phyloP scores from a whole-genome alignment of 345 rosid species.

The Euphorbia tirucalli region DNA sequence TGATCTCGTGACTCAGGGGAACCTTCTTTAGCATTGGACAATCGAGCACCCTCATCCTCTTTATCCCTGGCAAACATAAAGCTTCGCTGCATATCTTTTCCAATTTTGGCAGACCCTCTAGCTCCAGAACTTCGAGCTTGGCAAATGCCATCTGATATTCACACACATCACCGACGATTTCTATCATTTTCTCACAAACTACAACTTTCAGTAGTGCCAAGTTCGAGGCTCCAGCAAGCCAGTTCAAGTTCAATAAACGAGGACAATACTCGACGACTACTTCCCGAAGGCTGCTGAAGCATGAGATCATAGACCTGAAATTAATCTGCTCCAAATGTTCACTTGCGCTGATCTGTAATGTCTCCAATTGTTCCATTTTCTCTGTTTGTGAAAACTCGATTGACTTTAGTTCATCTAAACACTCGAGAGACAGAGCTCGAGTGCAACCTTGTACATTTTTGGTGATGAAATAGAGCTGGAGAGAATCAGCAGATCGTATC shows the following conservation, averaged over 20 bases:
- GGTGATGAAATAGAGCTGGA: background rate
- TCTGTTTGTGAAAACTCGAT: background rate
- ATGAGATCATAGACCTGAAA: background rate
- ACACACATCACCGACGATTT: no score
- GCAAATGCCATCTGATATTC: background rate
- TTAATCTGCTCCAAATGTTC: conserved; percentile 8
- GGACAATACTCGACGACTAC: no score
- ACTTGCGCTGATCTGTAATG: background rate
- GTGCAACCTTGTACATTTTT: background rate
- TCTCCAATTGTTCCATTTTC: background rate
- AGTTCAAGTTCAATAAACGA: conserved; percentile 26
- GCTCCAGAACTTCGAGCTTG: background rate
- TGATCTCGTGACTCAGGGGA: conserved; percentile 6
- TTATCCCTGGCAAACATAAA: background rate
- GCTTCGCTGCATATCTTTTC: background rate
- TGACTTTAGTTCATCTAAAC: background rate
- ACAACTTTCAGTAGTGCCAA: conserved; percentile 2
- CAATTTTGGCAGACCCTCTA: background rate
- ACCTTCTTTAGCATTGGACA: conserved; percentile 10
- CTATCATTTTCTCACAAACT: conserved; percentile 17
- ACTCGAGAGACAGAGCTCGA: background rate
- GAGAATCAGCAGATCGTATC: background rate
- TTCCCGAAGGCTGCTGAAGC: no score
- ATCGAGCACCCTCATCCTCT: background rate
- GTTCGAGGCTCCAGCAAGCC: conserved; percentile 26